phyloP scores from a whole-genome alignment of 1,284 basidiomycete genomes.

The Pyrrhoderma lamaoense region DNA sequence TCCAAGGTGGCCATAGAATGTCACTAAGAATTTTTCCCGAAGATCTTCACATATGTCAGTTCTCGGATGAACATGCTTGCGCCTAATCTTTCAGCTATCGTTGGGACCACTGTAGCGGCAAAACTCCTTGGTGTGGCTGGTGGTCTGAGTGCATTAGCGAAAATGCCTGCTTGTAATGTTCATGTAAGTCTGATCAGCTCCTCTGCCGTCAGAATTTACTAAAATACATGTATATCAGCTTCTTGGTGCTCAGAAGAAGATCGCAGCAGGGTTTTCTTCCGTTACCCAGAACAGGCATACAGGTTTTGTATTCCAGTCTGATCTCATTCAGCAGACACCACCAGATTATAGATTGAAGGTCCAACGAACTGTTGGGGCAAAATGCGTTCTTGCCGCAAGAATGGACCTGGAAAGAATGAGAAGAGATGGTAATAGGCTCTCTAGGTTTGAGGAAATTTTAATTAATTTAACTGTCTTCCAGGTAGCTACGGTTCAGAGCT shows the following conservation, averaged over 20 bases:
- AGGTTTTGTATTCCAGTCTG: conserved; percentile 93
- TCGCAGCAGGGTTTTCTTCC: conserved; percentile 79
- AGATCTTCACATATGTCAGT: conserved; percentile 99
- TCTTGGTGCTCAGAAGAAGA: conserved; percentile 89
- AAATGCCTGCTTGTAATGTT: conserved; percentile 95
- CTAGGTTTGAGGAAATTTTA: conserved; percentile 11
- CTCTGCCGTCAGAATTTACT: background rate
- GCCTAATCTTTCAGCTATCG: conserved; percentile 95
- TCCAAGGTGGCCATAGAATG: background rate
- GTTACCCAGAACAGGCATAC: conserved; percentile 84
- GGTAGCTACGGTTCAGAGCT: conserved; percentile 76
- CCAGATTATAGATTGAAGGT: conserved; percentile 91
- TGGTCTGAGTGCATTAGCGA: conserved; percentile 82
- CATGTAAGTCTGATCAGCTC: conserved; percentile 52
- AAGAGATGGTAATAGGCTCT: conserved; percentile 53
- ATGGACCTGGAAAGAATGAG: conserved; percentile 83
- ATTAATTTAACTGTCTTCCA: conserved; percentile 24
- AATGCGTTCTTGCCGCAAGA: conserved; percentile 83
- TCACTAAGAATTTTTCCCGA: conserved; percentile 11
- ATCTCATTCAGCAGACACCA: conserved; percentile 78
- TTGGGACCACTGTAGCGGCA: conserved; percentile 96
- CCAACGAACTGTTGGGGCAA: conserved; percentile 90
- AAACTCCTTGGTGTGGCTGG: conserved; percentile 97
- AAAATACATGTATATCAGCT: conserved; percentile 42
- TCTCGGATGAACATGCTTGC: conserved; percentile 97